Conservation (phyloP, 768 basidiomycete species). For the Lactarius psammicola region DNA sequence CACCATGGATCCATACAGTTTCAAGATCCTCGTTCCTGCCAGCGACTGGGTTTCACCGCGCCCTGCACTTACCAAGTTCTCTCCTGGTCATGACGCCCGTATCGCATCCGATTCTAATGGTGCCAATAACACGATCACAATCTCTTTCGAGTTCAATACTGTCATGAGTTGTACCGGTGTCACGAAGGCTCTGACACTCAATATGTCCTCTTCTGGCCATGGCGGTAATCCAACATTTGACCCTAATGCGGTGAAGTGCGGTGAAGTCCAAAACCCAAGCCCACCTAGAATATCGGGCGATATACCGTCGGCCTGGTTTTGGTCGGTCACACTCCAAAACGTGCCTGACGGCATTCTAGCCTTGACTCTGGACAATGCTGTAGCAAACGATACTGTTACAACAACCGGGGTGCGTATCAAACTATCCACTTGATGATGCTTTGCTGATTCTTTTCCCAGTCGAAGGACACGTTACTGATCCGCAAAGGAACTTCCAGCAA, state of each 20-base stretch:
- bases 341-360: constrained; percentile 83
- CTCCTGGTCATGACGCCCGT: constrained; percentile 85
- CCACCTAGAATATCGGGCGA: constrained; percentile 52
- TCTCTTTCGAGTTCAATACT: constrained; percentile 76
- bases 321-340: constrained; percentile 70
- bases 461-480: constrained; percentile 73
- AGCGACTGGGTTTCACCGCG: constrained; percentile 65
- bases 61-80: constrained; percentile 75
- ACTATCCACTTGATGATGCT: constrained; percentile 3
- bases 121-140: constrained; percentile 56
- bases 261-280: constrained; percentile 46
- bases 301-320: constrained; percentile 61
- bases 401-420: constrained; percentile 51
- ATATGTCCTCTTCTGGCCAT: constrained; percentile 66
- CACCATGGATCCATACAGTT: constrained; percentile 71
- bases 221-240: constrained; percentile 56
- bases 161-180: constrained; percentile 73
- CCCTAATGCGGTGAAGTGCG: constrained; percentile 46
- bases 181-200: constrained; percentile 59
- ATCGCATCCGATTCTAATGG: constrained; percentile 47
- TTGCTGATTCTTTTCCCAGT: constrained; percentile 37
- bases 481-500: constrained; percentile 77
- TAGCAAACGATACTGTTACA: constrained; percentile 41
- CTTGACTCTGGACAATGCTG: constrained; percentile 61
- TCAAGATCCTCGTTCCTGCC: constrained; percentile 75